Percentiles rank a stretch among this genome's conserved stretches.
These are phyloP conservation scores for Clathrus columnatus DNA, from an alignment of 768 basidiomycete species.

Conservation along the genomic window DNA sequence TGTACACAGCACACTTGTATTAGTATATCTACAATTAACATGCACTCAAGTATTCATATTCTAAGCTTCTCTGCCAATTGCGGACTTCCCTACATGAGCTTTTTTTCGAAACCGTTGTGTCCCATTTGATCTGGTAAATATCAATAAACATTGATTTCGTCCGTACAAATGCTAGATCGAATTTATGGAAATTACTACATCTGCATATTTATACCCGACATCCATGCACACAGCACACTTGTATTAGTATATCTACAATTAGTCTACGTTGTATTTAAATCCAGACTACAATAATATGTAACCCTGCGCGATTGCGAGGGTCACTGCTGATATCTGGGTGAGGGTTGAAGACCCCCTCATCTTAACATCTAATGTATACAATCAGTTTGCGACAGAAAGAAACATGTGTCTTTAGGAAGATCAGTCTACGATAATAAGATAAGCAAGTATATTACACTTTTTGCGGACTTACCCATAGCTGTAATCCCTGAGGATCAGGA, in stretches of 20 bases:
- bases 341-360: constrained; percentile 64
- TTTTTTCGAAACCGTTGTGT: constrained; percentile 87
- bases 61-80: constrained; percentile 49
- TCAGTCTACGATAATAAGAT: constrained; percentile 33
- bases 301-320: too few relatives aligned
- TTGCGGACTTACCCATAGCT: constrained; percentile 50
- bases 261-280: not conserved
- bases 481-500: constrained; percentile 74
- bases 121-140: constrained; percentile 51
- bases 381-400: constrained; percentile 4
- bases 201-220: not conserved
- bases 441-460: not conserved
- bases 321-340: too few relatives aligned
- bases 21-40: not conserved
- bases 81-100: constrained; percentile 78
- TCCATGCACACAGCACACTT: not conserved
- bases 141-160: not conserved
- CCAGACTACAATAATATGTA: too few relatives aligned
- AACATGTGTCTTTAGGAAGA: constrained; percentile 54
- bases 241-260: not conserved
- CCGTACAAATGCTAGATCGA: too few relatives aligned
- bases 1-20: not conserved
- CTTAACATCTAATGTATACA: constrained; percentile 49
- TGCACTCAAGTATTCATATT: not conserved
- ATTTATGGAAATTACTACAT: too few relatives aligned